Evolutionary conservation across 257 asterid species (phyloP), one percentile per base, ranked within the genome.

Genomic region (Solanum bukasovii): DNA sequence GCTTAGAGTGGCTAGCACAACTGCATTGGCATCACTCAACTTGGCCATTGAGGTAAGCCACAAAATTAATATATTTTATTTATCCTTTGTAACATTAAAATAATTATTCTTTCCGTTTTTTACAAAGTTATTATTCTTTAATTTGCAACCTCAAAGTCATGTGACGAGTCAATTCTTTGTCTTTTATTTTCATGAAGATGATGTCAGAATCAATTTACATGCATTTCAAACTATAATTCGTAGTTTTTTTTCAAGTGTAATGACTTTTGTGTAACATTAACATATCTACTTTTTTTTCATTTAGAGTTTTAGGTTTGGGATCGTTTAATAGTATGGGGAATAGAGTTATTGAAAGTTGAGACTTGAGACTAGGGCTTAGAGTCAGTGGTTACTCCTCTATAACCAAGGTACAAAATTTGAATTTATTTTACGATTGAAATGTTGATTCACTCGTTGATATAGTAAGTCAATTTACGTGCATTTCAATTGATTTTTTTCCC

Each of bases 1-100:
- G 93, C 94, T 96, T 85, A 93, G 99, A 78, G 89, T 96, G 86
- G 94, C 99, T 49, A 95, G 98, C 94, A 42, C 93, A 88, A 94
- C 98, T 16, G 91, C 98, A 21, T 90, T 96, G 91, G 91, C 95
- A 84, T 87, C 98, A 9, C 98, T 96, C 94, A 95, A 91, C 93
- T 90, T 95, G 49, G 99, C 96, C 25, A 94, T 96, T 89, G 95
- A 92, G 97, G 99, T 96, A 93, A 40, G 65, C 16, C 27, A 13
- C 31, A 56, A 11, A 20, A 61, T 27, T 31, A 67, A 52, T 52
- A 25, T 25, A 65, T 31, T 40, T 65, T 21, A 25, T 61, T 68
- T 74, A 6, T 46, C 21, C 70, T 29, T 31, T 83, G 9, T 83
- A 14, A 81, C 6, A 27, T 38, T 12, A 35, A 61, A 13, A 21